A percentile compares a stretch with the other conserved stretches of the same genome.
Evolutionary conservation across 768 basidiomycete species (phyloP).

Genomic region (Pulveroboletus sp.): DNA sequence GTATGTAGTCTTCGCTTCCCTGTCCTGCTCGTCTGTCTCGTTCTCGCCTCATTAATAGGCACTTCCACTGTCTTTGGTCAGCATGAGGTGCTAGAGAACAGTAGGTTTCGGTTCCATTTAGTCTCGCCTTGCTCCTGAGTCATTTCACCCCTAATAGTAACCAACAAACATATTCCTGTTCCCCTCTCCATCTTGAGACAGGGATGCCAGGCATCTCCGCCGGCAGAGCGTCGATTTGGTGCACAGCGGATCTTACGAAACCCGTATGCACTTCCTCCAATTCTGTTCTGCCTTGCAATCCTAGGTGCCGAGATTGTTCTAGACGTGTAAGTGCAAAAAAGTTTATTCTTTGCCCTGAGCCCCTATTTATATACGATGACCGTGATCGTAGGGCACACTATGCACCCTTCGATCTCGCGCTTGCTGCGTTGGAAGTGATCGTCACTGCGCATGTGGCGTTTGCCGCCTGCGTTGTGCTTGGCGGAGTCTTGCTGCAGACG

Average conservation of each 20-base stretch:
- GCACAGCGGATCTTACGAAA: conserved; percentile 50
- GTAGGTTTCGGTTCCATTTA: conserved; percentile 37
- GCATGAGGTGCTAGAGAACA: conserved; percentile 57
- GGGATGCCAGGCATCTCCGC: conserved; percentile 6
- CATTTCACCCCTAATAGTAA: conserved; percentile 36
- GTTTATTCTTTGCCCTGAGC: background rate
- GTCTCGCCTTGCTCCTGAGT: conserved; percentile 2
- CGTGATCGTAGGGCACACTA: conserved; percentile 44
- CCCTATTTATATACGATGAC: background rate
- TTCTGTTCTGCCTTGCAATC: conserved; percentile 53
- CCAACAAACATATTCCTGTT: conserved; percentile 60
- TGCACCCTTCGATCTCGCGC: conserved; percentile 72
- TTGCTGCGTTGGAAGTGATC: conserved; percentile 72
- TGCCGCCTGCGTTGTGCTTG: conserved; percentile 76
- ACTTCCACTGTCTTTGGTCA: conserved; percentile 59
- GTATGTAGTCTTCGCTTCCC: conserved; percentile 61
- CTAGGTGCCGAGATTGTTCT: conserved; percentile 49
- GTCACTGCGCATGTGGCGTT: conserved; percentile 83
- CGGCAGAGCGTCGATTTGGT: conserved; percentile 5
- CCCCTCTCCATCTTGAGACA: conserved; percentile 42
- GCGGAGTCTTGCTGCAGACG: conserved; percentile 85
- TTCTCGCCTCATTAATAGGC: conserved; percentile 51
- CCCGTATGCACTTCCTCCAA: conserved; percentile 66
- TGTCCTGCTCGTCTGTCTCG: conserved; percentile 47
- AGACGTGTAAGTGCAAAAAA: conserved; percentile 47